Percentiles rank a stretch among this genome's conserved stretches.
These are phyloP conservation scores for Tuber brumale DNA, from an alignment of 495 filamentous ascomycete species.

Conservation along the genomic window DNA sequence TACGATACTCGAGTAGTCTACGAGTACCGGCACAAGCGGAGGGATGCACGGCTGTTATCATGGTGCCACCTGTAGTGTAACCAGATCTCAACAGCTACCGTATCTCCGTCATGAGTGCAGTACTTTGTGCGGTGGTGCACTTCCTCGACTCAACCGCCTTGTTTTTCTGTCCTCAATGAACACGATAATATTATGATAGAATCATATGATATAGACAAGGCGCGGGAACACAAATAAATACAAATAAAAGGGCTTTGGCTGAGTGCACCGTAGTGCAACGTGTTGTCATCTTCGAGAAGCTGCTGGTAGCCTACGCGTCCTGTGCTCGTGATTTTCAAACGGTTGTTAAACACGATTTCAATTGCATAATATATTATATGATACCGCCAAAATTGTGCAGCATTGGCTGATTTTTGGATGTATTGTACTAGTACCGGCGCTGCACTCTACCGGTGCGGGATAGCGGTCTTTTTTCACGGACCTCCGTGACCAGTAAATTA, in stretches of 20 bases:
- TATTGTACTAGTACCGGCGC: too few relatives aligned
- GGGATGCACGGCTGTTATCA: too few relatives aligned
- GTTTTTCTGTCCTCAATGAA: background rate
- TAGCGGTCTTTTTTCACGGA: background rate
- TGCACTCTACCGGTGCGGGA: too few relatives aligned
- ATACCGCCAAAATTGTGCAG: background rate
- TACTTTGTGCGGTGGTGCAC: too few relatives aligned
- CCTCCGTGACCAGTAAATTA: background rate
- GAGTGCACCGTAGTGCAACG: background rate
- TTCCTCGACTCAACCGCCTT: too few relatives aligned
- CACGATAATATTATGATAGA: background rate
- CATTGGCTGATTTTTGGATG: too few relatives aligned
- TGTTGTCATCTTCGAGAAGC: background rate
- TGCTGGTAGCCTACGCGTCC: background rate
- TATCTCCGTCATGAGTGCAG: too few relatives aligned
- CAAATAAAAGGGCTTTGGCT: background rate
- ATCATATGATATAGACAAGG: too few relatives aligned
- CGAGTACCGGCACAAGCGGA: too few relatives aligned
- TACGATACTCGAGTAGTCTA: rapidly evolving
- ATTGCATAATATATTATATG: too few relatives aligned
- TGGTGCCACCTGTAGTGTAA: too few relatives aligned
- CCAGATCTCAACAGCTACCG: too few relatives aligned
- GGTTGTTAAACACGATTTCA: background rate
- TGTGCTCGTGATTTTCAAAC: background rate
- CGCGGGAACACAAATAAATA: background rate